A percentile compares a stretch with the other conserved stretches of the same genome.
These are phyloP conservation scores for Crithidia fasciculata DNA, from an alignment of 208 protist genomes.

Conservation along the genomic window DNA sequence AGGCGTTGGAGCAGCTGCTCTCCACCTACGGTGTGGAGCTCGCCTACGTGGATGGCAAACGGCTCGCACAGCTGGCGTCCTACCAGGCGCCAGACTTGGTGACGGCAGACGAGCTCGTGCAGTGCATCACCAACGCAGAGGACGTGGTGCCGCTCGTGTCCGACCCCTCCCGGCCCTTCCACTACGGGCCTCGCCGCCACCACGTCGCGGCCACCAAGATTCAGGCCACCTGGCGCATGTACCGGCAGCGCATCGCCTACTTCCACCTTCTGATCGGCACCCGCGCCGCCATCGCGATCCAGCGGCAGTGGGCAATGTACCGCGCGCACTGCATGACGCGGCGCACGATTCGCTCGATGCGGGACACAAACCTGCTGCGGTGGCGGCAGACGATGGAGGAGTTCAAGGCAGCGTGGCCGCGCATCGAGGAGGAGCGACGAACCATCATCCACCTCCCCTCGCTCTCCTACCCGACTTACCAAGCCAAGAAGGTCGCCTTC, in stretches of 20 bases:
- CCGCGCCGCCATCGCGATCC: conserved; percentile 79
- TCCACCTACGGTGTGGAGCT: conserved; percentile 81
- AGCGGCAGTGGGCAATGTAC: conserved; percentile 85
- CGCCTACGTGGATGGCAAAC: conserved; percentile 92
- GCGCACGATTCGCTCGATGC: conserved; percentile 61
- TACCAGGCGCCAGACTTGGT: conserved; percentile 65
- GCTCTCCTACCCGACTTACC: conserved; percentile 80
- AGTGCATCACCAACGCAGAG: conserved; percentile 85
- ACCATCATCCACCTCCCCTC: conserved; percentile 90
- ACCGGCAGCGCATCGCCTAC: conserved; percentile 81
- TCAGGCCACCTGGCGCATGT: conserved; percentile 91
- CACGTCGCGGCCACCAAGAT: conserved; percentile 86
- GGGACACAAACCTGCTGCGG: conserved; percentile 58
- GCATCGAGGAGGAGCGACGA: conserved; percentile 60
- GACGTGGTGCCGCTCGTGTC: conserved; percentile 77
- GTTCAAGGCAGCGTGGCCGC: conserved; percentile 71
- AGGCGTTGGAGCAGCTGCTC: conserved; percentile 81
- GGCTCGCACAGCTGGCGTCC: conserved; percentile 73
- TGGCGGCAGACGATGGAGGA: conserved; percentile 89
- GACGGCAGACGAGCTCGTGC: conserved; percentile 58
- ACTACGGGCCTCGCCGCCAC: conserved; percentile 58
- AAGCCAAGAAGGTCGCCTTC: conserved; percentile 82
- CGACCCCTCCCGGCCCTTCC: conserved; percentile 57
- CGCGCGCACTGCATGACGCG: conserved; percentile 74
- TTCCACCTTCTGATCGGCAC: conserved; percentile 80